phyloP scores from a whole-genome alignment of 2,329 filamentous ascomycete genomes.

The Colletotrichum tanaceti region DNA sequence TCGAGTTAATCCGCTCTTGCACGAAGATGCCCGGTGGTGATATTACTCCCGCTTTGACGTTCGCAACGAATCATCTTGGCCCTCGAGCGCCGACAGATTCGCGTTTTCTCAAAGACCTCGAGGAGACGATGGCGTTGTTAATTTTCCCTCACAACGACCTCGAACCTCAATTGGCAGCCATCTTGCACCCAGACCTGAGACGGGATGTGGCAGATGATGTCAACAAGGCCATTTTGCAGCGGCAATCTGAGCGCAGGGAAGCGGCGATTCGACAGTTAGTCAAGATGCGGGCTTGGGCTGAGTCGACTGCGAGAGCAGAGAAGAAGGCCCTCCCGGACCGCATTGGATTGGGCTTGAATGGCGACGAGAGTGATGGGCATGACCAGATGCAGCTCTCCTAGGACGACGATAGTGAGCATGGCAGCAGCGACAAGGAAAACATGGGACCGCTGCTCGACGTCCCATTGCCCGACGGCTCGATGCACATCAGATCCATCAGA shows the following conservation, averaged over 20 bases:
- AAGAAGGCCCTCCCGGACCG: slow-evolving; percentile 55
- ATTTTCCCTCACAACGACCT: slow-evolving; percentile 88
- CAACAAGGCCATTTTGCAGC: slow-evolving; percentile 86
- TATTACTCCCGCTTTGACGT: slow-evolving; percentile 82
- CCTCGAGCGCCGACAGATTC: slow-evolving; percentile 85
- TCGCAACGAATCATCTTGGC: slow-evolving; percentile 88
- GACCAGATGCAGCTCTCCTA: slow-evolving; percentile 41
- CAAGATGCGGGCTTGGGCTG: slow-evolving; percentile 86
- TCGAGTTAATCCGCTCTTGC: slow-evolving; percentile 89
- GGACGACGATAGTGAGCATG: slow-evolving; percentile 4
- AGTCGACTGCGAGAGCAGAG: slow-evolving; percentile 66
- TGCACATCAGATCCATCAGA: not conserved
- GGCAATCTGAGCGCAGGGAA: slow-evolving; percentile 78
- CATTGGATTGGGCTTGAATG: slow-evolving; percentile 54
- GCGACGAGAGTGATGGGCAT: slow-evolving; percentile 43
- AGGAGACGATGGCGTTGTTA: slow-evolving; percentile 91
- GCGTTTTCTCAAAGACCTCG: slow-evolving; percentile 86
- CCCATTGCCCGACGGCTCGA: not conserved
- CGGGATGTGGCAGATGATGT: slow-evolving; percentile 87
- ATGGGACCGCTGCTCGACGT: not conserved
- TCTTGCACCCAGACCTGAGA: slow-evolving; percentile 84
- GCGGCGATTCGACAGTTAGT: slow-evolving; percentile 86
- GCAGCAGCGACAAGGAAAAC: not conserved
- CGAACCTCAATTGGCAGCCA: slow-evolving; percentile 77
- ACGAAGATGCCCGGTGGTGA: slow-evolving; percentile 75